phyloP scores from a whole-genome alignment of 192 early-diverging fungal species.

The Lunasporangiospora selenospora region DNA sequence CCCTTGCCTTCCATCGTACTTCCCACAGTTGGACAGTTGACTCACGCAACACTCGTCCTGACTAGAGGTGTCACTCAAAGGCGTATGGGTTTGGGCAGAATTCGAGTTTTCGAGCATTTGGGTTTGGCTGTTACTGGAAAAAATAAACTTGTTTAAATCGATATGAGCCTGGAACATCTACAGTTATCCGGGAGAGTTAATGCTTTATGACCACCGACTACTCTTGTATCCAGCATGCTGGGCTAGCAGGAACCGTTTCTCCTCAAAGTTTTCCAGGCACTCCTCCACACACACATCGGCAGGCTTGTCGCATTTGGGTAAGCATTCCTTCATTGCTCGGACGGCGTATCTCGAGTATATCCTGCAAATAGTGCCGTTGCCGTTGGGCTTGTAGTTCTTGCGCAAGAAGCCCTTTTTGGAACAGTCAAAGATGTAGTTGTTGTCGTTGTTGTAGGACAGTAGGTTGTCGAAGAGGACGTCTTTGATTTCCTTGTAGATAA shows the following conservation, averaged over 20 bases:
- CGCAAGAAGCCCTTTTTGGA: conserved; percentile 17
- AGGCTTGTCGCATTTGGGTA: not conserved
- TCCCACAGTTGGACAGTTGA: no score
- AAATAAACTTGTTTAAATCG: no score
- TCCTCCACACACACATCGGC: not conserved
- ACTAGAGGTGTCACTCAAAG: no score
- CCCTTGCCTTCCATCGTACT: no score
- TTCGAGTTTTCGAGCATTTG: no score
- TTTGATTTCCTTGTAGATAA: conserved; percentile 9
- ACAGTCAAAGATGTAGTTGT: conserved; percentile 20
- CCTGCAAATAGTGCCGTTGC: conserved; percentile 5
- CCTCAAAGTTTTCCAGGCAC: conserved; percentile 1
- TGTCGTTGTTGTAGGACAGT: conserved; percentile 23
- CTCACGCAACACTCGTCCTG: no score
- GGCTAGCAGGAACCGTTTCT: conserved; percentile 3
- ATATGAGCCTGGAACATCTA: no score
- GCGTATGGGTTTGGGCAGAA: no score
- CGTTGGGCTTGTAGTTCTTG: conserved; percentile 8
- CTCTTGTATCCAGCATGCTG: not conserved
- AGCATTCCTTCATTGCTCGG: not conserved
- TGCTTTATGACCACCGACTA: not conserved
- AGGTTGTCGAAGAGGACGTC: conserved; percentile 20
- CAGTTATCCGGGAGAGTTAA: no score
- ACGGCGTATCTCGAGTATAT: conserved; percentile 11
- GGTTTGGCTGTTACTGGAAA: no score